Percentiles rank a stretch among this genome's conserved stretches.
phyloP scores from a whole-genome alignment of 2,329 filamentous ascomycete genomes.

The Ophiostoma angusticollis region DNA sequence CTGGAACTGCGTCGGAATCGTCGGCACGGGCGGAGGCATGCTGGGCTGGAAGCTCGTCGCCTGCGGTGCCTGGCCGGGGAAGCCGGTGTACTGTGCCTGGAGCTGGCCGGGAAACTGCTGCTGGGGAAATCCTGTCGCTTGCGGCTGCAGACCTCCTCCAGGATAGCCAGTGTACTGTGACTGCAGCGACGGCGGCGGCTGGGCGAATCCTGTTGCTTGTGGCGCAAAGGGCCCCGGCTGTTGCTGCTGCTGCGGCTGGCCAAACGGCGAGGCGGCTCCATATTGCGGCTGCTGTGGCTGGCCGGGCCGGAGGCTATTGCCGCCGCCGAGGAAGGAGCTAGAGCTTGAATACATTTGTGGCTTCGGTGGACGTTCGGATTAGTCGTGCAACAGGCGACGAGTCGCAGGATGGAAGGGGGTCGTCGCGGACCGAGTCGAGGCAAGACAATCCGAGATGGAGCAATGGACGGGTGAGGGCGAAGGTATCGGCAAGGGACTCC shows the following conservation, averaged over 20 bases:
- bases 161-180: constrained; percentile 51
- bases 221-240: constrained; percentile 43
- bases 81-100: constrained; percentile 59
- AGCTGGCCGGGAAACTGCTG: constrained; percentile 45
- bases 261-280: constrained; percentile 36
- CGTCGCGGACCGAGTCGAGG: no score
- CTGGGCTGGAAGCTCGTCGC: constrained; percentile 45
- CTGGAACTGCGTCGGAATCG: constrained; percentile 47
- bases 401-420: no score
- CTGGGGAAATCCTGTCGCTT: constrained; percentile 33
- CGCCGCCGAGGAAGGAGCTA: constrained; percentile 69
- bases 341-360: constrained; percentile 78
- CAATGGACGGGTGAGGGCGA: not conserved
- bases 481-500: no score
- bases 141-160: constrained; percentile 28
- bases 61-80: constrained; percentile 39
- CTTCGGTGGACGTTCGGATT: not conserved
- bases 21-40: constrained; percentile 41
- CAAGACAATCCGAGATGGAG: not conserved
- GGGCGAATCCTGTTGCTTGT: constrained; percentile 48
- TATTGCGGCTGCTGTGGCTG: constrained; percentile 42
- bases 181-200: constrained; percentile 37
- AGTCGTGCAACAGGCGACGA: not conserved
- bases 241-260: constrained; percentile 34
- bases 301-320: constrained; percentile 58